phyloP scores from a whole-genome alignment of 2,329 filamentous ascomycete species.

The Neonectria coccinea region DNA sequence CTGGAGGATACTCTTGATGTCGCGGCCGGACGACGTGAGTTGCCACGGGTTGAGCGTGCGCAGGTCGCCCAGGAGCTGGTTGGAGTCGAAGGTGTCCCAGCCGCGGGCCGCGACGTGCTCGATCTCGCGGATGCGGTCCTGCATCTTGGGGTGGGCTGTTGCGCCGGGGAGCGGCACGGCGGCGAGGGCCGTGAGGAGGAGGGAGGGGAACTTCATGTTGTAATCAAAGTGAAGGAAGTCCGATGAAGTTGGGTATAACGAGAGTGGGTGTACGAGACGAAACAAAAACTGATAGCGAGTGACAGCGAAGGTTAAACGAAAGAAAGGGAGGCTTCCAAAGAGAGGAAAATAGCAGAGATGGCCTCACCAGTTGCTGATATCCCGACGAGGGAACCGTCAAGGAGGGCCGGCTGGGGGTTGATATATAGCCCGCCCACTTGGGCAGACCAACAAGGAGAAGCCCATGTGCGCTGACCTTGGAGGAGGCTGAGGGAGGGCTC shows the following conservation, averaged over 20 bases:
- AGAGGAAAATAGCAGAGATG: constrained; percentile 12
- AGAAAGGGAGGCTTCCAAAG: constrained; percentile 9
- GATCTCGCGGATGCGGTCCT: constrained; percentile 31
- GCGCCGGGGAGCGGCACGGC: constrained; percentile 34
- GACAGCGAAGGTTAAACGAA: constrained; percentile 23
- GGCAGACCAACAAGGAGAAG: constrained; percentile 11
- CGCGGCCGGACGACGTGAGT: constrained; percentile 51
- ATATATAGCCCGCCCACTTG: constrained; percentile 18
- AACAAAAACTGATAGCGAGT: constrained; percentile 15
- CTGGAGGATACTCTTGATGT: constrained; percentile 54
- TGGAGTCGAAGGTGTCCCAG: constrained; percentile 32
- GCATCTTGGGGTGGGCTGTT: constrained; percentile 40
- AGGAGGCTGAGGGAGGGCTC: background rate
- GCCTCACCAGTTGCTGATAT: constrained; percentile 8
- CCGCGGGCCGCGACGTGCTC: constrained; percentile 36
- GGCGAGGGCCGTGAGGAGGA: constrained; percentile 38
- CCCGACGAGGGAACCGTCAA: background rate
- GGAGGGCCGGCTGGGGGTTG: constrained; percentile 7
- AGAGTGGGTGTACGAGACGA: constrained; percentile 12
- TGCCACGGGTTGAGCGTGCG: constrained; percentile 43
- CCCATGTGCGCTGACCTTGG: background rate
- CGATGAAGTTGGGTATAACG: background rate
- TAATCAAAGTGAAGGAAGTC: background rate
- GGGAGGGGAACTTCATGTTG: constrained; percentile 44
- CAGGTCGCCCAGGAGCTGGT: constrained; percentile 56